Evolutionary conservation across 495 filamentous ascomycete genomes (phyloP), one percentile per base, ranked within the genome.

Genomic region (Penicillium canariense): DNA sequence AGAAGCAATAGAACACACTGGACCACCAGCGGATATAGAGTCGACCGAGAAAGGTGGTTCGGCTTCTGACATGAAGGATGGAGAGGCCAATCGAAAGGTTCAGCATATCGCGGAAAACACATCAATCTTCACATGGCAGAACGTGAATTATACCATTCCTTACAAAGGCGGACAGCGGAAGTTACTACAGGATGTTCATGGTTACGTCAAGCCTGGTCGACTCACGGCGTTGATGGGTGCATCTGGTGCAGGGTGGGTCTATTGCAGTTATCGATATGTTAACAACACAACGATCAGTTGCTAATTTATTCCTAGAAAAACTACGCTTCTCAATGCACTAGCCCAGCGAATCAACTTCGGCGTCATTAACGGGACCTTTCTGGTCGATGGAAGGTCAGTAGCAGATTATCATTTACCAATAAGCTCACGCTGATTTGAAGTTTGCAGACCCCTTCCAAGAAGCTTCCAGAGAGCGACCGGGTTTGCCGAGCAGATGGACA

Each of bases 141-240:
- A 87, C 54, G 82, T 96, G 34, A 86, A 83, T 62, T 96, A 94
- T 59, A 84, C 77, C 1, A 87, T 91, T 36, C 84, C 84, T 10
- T 79, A 77, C 60, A 76, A 85, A 31, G 78, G 75, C 30, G 81
- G 83, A 1, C 72, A 85, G 54, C 77, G 76, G 40, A 74, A 78
- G 30, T 64, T 90, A 1, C 66, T 91, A 5, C 68, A 83, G 20
- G 72, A 86, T 61, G 82, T 90, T 4, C 76, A 84, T 54, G 88
- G 88, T 44, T 89, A 79, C 60, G 86, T 90, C 15, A 81, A 81
- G 49, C 88, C 87, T 11, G 87, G 87, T 12, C 84, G 78, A 42
- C 75, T 93, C 30, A 87, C 86, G 20, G 87, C 79, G n/a, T 74
- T 86, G 45, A 89, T 88, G 77, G 85, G 79, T 39, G 82, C 78